A percentile compares a stretch with the other conserved stretches of the same genome.
Evolutionary conservation across 2,329 filamentous ascomycete genomes (phyloP).

Genomic region (Claviceps sorghi): DNA sequence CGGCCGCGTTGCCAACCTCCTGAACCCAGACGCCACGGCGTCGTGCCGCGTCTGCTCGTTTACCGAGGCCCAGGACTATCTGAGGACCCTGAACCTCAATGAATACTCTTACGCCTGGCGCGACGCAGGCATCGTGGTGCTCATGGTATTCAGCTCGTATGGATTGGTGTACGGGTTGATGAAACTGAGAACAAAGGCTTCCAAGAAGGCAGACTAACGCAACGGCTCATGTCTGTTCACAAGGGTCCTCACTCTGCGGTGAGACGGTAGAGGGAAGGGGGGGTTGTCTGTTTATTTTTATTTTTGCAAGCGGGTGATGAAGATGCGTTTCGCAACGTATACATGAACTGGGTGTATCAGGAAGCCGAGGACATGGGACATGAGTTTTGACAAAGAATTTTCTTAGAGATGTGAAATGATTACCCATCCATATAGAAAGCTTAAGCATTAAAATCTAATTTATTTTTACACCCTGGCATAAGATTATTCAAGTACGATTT

Average conservation of each 20-base stretch:
- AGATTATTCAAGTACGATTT: no score
- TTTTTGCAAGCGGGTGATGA: no score
- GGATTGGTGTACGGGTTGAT: conserved; percentile 29
- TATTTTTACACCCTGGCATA: no score
- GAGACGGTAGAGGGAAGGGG: background rate
- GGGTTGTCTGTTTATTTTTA: no score
- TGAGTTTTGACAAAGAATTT: no score
- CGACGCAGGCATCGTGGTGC: conserved; percentile 43
- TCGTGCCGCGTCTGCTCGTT: conserved; percentile 50
- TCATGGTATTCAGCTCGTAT: conserved; percentile 42
- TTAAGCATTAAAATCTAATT: no score
- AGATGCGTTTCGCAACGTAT: no score
- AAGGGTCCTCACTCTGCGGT: background rate
- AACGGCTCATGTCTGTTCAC: background rate
- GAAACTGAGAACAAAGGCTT: conserved; percentile 33
- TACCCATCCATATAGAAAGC: no score
- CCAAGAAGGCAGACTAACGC: conserved; percentile 28
- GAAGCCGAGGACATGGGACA: no score
- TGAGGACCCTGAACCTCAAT: conserved; percentile 42
- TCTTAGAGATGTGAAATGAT: no score
- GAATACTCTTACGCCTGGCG: conserved; percentile 53
- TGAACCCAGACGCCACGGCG: conserved; percentile 43
- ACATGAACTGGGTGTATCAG: no score
- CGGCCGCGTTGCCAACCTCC: conserved; percentile 34
- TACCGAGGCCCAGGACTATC: conserved; percentile 41